Evolutionary conservation across 139 green algal genomes (phyloP).

Genomic region (Coccomyxa sp.): DNA sequence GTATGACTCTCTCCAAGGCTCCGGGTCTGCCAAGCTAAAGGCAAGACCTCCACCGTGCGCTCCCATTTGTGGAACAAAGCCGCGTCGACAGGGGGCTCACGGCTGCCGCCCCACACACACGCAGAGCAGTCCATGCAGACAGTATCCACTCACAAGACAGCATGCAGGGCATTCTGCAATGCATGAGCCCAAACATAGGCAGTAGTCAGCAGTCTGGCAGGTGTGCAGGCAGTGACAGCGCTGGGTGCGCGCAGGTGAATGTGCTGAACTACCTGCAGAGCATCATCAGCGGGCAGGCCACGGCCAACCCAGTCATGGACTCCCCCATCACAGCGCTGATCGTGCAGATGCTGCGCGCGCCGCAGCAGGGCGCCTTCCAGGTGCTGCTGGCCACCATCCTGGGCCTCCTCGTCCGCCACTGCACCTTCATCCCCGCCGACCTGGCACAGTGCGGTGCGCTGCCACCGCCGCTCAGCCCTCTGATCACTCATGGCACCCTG

Average conservation of each 20-base stretch:
- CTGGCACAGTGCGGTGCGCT: too few relatives aligned
- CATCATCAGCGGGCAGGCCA: slow-evolving; percentile 63
- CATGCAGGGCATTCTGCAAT: not conserved
- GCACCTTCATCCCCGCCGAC: slow-evolving; percentile 80
- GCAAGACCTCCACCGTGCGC: too few relatives aligned
- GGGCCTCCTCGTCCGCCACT: slow-evolving; percentile 84
- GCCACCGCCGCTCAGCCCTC: too few relatives aligned
- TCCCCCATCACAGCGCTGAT: slow-evolving; percentile 72
- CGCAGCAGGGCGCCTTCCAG: slow-evolving; percentile 40
- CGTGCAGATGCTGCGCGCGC: slow-evolving; percentile 66
- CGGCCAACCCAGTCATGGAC: slow-evolving; percentile 89
- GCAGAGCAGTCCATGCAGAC: too few relatives aligned
- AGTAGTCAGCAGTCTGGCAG: not conserved
- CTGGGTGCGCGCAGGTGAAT: slow-evolving; percentile 73
- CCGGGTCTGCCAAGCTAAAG: too few relatives aligned
- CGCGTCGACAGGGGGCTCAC: too few relatives aligned
- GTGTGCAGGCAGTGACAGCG: too few relatives aligned
- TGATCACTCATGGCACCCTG: too few relatives aligned
- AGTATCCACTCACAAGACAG: too few relatives aligned
- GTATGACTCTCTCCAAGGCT: too few relatives aligned
- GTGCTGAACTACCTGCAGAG: slow-evolving; percentile 90
- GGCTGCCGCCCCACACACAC: too few relatives aligned
- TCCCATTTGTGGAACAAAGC: too few relatives aligned
- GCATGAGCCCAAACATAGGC: not conserved
- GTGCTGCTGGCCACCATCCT: slow-evolving; percentile 56